Conservation (phyloP, 768 basidiomycete species). For the Russula virescens region DNA sequence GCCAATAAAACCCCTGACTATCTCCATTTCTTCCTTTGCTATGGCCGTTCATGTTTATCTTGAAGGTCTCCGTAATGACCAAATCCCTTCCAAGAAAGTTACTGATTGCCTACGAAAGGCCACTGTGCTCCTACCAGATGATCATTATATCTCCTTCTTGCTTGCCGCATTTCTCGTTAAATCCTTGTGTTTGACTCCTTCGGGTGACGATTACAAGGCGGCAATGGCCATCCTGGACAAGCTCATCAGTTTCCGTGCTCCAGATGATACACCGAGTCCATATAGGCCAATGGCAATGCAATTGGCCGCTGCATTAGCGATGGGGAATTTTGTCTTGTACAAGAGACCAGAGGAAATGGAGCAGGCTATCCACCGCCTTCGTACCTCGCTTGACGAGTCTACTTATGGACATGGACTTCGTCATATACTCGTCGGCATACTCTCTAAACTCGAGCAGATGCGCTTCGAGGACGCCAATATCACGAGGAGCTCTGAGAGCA, state of each 20-base stretch:
- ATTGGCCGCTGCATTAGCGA: not conserved
- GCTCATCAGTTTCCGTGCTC: not conserved
- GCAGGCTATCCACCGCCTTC: too few species aligned
- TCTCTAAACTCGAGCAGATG: too few species aligned
- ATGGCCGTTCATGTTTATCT: too few species aligned
- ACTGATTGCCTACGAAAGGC: not conserved
- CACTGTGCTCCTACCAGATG: not conserved
- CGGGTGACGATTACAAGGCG: not conserved
- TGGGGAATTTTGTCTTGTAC: too few species aligned
- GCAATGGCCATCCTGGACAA: not conserved
- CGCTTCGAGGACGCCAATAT: too few species aligned
- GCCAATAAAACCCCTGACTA: not conserved
- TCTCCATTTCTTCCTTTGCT: too few species aligned
- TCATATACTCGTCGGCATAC: too few species aligned
- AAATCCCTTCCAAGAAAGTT: not conserved
- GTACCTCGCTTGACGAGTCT: too few species aligned
- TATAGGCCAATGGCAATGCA: not conserved
- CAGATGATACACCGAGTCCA: not conserved
- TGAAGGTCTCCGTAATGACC: too few species aligned
- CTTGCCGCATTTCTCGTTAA: not conserved
- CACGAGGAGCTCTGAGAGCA: too few species aligned
- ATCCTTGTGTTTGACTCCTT: not conserved
- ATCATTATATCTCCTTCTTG: not conserved
- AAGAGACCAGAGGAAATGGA: too few species aligned
- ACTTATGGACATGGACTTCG: too few species aligned